Conservation (phyloP, 2,329 filamentous ascomycete genomes). For the Fusarium dlaminii region DNA sequence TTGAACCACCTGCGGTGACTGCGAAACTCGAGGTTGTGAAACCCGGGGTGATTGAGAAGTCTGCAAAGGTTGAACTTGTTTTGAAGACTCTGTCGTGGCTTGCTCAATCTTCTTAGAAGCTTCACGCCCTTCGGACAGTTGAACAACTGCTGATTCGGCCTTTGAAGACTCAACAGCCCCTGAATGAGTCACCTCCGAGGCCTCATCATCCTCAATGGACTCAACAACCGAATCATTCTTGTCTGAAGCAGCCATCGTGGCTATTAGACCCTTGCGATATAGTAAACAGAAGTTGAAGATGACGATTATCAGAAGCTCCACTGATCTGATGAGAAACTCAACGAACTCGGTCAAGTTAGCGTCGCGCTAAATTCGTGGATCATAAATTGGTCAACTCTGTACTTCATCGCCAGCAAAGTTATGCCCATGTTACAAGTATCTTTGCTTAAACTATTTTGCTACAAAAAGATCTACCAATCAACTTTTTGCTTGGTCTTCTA, state of each 20-base stretch:
- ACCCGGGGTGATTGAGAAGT: not conserved
- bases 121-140: not conserved
- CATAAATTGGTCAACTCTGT: not conserved
- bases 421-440: fast-evolving
- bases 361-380: not conserved
- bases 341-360: conserved; percentile 8
- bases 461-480: not conserved
- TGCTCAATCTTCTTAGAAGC: not conserved
- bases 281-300: not conserved
- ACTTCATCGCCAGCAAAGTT: fast-evolving
- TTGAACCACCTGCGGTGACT: not conserved
- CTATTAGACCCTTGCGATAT: not conserved
- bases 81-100: not conserved
- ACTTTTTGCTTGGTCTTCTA: not conserved
- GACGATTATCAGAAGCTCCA: not conserved
- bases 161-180: not conserved
- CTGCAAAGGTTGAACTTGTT: not conserved
- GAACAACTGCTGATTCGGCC: not conserved
- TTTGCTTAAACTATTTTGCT: not conserved
- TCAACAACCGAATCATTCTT: not conserved
- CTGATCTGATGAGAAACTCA: not conserved
- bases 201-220: not conserved
- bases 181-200: not conserved
- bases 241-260: not conserved
- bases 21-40: not conserved